Conservation (phyloP, 768 basidiomycete species). For the Pisolithus marmoratus region DNA sequence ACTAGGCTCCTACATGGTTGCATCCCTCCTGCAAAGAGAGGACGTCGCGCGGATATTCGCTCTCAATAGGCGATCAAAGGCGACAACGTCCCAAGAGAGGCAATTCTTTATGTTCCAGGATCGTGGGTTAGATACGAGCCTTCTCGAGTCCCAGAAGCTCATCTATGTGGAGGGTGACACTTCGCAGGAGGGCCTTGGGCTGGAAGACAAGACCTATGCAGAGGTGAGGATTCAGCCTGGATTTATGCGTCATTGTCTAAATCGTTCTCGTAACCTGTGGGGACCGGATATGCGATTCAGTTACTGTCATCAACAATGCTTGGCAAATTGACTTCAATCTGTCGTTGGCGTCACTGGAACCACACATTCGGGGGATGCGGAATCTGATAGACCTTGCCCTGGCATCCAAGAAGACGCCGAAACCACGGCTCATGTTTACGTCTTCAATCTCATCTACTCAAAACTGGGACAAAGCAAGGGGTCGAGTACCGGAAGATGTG, state of each 20-base stretch:
- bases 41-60: conserved; percentile 26
- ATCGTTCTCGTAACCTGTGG: conserved; percentile 7
- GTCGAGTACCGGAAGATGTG: conserved; percentile 29
- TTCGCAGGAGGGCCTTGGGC: conserved; percentile 15
- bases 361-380: conserved; percentile 40
- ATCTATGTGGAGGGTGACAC: conserved; percentile 26
- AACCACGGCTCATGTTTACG: conserved; percentile 36
- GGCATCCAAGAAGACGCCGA: conserved; percentile 17
- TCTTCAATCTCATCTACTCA: conserved; percentile 30
- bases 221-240: conserved; percentile 11
- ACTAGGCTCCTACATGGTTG: conserved; percentile 32
- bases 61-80: conserved; percentile 21
- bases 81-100: conserved; percentile 8
- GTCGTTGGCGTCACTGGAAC: conserved; percentile 44
- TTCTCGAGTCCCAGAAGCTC: conserved; percentile 22
- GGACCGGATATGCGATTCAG: conserved; percentile 26
- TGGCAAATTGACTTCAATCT: conserved; percentile 51
- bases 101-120: conserved; percentile 19
- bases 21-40: conserved; percentile 27
- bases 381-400: conserved; percentile 39
- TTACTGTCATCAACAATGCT: conserved; percentile 38
- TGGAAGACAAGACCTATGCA: conserved; percentile 15
- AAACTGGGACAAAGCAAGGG: conserved; percentile 8
- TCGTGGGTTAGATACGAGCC: conserved; percentile 19
- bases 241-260: not conserved